Conservation (phyloP, 345 rosid species). For the Kernera saxatilis region DNA sequence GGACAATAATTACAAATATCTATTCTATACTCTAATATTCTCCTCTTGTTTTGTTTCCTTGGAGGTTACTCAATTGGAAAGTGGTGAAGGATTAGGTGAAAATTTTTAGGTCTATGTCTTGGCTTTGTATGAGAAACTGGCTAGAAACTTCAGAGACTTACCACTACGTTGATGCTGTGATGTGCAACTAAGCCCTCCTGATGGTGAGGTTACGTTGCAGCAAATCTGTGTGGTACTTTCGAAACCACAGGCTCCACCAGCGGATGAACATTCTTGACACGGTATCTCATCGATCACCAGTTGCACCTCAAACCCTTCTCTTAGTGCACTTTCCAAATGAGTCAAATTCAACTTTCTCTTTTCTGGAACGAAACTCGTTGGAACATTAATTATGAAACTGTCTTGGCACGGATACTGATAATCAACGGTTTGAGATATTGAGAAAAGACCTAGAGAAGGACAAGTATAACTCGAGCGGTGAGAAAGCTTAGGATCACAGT, state of each 20-base stretch:
- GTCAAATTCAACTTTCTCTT: not conserved
- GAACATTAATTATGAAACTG: not conserved
- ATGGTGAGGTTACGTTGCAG: not conserved
- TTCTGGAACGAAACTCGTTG: not conserved
- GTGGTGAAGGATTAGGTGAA: not conserved
- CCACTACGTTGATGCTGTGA: not conserved
- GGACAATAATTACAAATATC: too few species aligned
- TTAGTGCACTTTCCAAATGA: not conserved
- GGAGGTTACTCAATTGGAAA: not conserved
- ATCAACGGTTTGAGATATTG: not conserved
- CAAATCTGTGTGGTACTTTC: not conserved
- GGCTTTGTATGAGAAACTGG: too few species aligned
- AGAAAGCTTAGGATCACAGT: not conserved
- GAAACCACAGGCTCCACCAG: not conserved
- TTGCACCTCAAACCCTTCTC: slow-evolving; percentile 26
- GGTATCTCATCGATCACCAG: not conserved
- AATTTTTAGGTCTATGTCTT: too few species aligned
- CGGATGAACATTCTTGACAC: slow-evolving; percentile 10
- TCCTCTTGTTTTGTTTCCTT: too few species aligned
- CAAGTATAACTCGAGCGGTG: slow-evolving; percentile 13
- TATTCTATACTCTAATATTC: too few species aligned
- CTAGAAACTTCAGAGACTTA: slow-evolving; percentile 13
- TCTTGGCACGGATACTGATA: not conserved
- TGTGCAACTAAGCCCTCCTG: not conserved
- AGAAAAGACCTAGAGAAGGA: not conserved